These are phyloP conservation scores for Colletotrichum tropicicola DNA, from an alignment of 2,329 filamentous ascomycete genomes.

Conservation along the genomic window DNA sequence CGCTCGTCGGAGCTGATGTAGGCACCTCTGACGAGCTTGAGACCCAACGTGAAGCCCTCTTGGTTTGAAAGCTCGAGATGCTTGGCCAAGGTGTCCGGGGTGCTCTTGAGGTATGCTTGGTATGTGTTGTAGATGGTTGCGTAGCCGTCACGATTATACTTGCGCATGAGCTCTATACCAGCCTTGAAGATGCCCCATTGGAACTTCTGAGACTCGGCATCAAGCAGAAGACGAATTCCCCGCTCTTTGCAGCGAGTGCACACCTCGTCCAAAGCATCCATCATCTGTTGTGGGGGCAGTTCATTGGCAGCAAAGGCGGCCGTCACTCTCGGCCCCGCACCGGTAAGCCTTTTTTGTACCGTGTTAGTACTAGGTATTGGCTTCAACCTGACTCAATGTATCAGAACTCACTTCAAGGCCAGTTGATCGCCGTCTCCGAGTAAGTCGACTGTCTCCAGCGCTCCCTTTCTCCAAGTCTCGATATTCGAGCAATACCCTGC, in stretches of 20 bases:
- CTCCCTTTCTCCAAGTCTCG: conserved; percentile 77
- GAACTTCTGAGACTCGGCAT: conserved; percentile 84
- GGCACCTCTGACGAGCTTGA: conserved; percentile 80
- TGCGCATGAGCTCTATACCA: conserved; percentile 78
- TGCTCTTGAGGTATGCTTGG: conserved; percentile 77
- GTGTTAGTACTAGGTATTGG: too few relatives aligned
- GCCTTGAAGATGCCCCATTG: conserved; percentile 84
- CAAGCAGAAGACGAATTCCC: conserved; percentile 80
- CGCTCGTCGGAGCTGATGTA: conserved; percentile 77
- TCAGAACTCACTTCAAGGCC: conserved; percentile 66
- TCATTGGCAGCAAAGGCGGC: conserved; percentile 70
- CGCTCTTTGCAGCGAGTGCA: conserved; percentile 76
- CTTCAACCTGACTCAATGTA: too few relatives aligned
- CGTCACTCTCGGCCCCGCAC: conserved; percentile 80
- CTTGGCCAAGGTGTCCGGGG: conserved; percentile 61
- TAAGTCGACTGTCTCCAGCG: conserved; percentile 76
- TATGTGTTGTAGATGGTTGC: conserved; percentile 84
- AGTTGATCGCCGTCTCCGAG: conserved; percentile 73
- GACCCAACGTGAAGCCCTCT: conserved; percentile 72
- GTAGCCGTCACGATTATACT: conserved; percentile 72
- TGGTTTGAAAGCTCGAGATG: conserved; percentile 68
- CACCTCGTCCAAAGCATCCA: conserved; percentile 77
- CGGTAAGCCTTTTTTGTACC: conserved; percentile 69
- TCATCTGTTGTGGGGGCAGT: conserved; percentile 71
- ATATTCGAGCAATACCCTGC: conserved; percentile 65